Evolutionary conservation across 306 rosid species (phyloP), one percentile per base, ranked within the genome.

Genomic region (Astragalus glycyphyllos): DNA sequence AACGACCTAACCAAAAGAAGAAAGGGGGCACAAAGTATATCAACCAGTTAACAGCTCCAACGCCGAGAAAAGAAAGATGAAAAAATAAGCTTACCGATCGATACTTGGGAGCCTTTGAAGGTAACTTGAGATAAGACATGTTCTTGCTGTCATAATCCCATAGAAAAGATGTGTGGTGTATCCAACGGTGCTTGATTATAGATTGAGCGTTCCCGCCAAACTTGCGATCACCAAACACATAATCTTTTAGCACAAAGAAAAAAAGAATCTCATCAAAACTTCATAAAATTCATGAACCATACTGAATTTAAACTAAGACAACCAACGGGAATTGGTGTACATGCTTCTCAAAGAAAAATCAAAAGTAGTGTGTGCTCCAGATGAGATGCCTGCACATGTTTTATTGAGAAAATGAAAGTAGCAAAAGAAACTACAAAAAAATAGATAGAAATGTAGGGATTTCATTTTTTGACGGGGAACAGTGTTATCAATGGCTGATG

Each of bases 141-240:
- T 89, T 94, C 81, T 79, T 77, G 71, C 58, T 83, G 34, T 87
- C 95, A 63, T 83, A 94, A 79, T 94, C 88, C 95, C 95, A 94
- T 72, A 91, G 79, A 77, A 94, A 91, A n/a, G 99, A 91, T 14
- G 99, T 91, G 81, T 94, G 97, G 86, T 94, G 97, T 72, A 94
- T 70, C 98, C 97, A 94, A 51, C 95, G 88, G 51, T 72, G 79
- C 85, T 89, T 94, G 14, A 87, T 91, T 77, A 91, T 94, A 37
- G 97, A 94, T 71, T 91, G 99, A 71, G 97, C 99, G 70, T 94
- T 94, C 32, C 99, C 99, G 41, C 99, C 98, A 81, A 93, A 93
- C 71, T 93, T 93, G 62, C 48, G 84, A 82, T 83, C 68, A 29
- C 96, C 97, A 75, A 94, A 82, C 59, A 86, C 98, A 81, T 94